These are phyloP conservation scores for Aureobasidium leucospermi DNA, from an alignment of 2,329 filamentous ascomycete species.

Conservation along the genomic window DNA sequence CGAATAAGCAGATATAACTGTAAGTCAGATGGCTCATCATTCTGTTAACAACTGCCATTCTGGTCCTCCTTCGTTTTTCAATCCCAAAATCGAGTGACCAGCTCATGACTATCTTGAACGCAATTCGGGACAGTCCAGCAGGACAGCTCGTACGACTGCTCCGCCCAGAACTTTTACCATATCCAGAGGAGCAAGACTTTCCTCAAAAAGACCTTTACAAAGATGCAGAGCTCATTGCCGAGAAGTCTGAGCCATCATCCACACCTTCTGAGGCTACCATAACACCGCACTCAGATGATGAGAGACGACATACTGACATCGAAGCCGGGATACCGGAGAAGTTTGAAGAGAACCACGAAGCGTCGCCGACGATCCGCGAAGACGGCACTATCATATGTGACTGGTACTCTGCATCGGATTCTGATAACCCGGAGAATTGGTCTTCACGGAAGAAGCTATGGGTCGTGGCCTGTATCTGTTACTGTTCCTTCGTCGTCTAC, in stretches of 20 bases:
- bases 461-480: conserved; percentile 32
- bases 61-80: too few species aligned
- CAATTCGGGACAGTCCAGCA: neutral
- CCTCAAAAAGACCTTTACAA: neutral
- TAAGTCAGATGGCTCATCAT: too few species aligned
- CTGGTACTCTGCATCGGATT: conserved; percentile 46
- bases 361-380: neutral
- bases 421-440: conserved; percentile 52
- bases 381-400: conserved; percentile 48
- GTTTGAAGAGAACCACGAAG: neutral
- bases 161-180: neutral
- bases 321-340: neutral
- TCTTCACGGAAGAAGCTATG: conserved; percentile 34
- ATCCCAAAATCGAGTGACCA: too few species aligned
- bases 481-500: conserved; percentile 34
- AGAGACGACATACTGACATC: neutral
- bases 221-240: neutral
- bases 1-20: too few species aligned
- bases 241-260: neutral
- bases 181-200: neutral
- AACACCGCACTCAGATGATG: neutral
- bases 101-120: neutral
- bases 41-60: too few species aligned
- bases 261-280: neutral
- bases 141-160: neutral